Conservation (phyloP, 805 yeast genomes). For the Yarrowia porcina region DNA sequence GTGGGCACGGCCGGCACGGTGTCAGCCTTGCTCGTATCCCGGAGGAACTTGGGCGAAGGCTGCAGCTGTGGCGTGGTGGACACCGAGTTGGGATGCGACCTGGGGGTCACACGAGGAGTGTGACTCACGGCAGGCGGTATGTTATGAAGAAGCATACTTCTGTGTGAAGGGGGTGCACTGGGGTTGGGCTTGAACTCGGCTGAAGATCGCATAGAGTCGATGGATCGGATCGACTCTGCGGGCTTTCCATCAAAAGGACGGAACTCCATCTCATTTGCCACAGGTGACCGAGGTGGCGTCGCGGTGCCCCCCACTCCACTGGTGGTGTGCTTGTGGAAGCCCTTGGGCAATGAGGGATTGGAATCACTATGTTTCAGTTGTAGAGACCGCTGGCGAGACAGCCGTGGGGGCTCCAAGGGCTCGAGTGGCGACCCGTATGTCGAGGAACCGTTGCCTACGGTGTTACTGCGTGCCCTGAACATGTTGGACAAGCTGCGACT, state of each 20-base stretch:
- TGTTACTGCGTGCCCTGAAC: conserved; percentile 18
- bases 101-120: neutral
- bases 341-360: neutral
- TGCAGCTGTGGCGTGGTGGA: conserved; percentile 9
- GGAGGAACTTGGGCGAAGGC: conserved; percentile 20
- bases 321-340: neutral
- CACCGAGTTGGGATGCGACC: conserved; percentile 17
- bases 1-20: neutral
- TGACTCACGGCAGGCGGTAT: neutral
- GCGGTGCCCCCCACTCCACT: neutral
- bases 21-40: conserved; percentile 20
- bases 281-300: conserved; percentile 17
- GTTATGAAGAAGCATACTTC: conserved; percentile 14
- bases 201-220: conserved; percentile 3
- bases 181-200: conserved; percentile 1
- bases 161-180: neutral
- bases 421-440: neutral
- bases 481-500: conserved; percentile 21
- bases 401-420: neutral
- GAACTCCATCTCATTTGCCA: neutral
- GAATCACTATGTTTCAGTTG: conserved; percentile 21
- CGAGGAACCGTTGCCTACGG: neutral
- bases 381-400: conserved; percentile 13
- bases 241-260: neutral
- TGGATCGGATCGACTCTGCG: neutral